Evolutionary conservation across 2,329 filamentous ascomycete genomes (phyloP).

Genomic region (Teratosphaeria viscida): DNA sequence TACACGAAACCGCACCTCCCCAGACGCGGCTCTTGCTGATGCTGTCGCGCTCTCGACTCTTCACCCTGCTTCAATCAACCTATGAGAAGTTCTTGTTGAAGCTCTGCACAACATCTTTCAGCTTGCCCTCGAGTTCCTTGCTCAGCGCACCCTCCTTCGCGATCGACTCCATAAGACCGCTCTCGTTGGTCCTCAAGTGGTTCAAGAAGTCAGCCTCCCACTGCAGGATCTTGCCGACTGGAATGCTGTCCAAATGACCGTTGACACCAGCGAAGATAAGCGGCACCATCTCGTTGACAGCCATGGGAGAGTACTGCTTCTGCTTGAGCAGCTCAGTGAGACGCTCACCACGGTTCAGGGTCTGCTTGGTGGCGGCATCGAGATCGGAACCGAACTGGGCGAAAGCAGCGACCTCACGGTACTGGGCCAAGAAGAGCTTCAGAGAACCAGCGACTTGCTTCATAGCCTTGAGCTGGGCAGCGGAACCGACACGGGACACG

Average conservation of each 20-base stretch:
- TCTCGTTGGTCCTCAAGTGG: constrained; percentile 85
- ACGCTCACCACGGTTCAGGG: constrained; percentile 94
- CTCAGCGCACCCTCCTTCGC: constrained; percentile 92
- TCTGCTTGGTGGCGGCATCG: constrained; percentile 98
- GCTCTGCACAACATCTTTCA: constrained; percentile 62
- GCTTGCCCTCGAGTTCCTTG: constrained; percentile 81
- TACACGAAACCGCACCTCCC: constrained; percentile 6
- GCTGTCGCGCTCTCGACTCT: not conserved
- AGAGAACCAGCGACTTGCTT: constrained; percentile 99
- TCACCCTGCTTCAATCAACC: constrained; percentile 1
- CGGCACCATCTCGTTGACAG: constrained; percentile 99
- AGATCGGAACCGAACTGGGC: constrained; percentile 99
- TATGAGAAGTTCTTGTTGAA: constrained; percentile 91
- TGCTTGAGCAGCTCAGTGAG: constrained; percentile 98
- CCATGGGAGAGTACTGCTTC: constrained; percentile 99
- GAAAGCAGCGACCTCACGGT: constrained; percentile 99
- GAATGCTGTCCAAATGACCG: constrained; percentile 79
- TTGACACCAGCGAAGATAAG: constrained; percentile 99
- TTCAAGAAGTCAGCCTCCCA: constrained; percentile 94
- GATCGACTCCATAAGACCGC: constrained; percentile 71
- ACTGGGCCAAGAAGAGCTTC: constrained; percentile 99
- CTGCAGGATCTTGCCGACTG: constrained; percentile 79
- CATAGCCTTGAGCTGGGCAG: constrained; percentile 99
- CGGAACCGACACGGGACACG: constrained; percentile 98
- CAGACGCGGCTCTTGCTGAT: not conserved